A percentile compares a stretch with the other conserved stretches of the same genome.
phyloP scores from a whole-genome alignment of 148 eudicot species.

The Camellia japonica region DNA sequence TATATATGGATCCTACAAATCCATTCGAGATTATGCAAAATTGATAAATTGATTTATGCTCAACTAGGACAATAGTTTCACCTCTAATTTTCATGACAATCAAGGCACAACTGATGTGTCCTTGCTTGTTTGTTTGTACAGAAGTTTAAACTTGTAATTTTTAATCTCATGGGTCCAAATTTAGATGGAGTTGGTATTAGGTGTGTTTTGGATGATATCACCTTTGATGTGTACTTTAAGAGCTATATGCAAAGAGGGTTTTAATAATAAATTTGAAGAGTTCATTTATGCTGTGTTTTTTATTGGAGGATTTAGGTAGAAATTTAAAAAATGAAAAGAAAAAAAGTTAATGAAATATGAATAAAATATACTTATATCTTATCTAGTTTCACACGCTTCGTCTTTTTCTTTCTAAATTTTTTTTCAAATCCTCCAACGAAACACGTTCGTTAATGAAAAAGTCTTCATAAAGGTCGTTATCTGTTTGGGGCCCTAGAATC shows the following conservation, averaged over 20 bases:
- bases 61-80: neutral
- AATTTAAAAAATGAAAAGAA: no score
- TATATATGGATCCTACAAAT: no score
- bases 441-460: no score
- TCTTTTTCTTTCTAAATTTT: no score
- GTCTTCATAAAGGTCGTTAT: neutral
- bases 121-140: neutral
- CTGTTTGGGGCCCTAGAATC: slow-evolving; percentile 36
- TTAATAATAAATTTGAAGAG: neutral
- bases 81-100: neutral
- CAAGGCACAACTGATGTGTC: neutral
- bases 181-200: slow-evolving; percentile 36
- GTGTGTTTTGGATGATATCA: slow-evolving; percentile 17
- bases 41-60: no score
- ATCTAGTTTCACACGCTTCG: no score
- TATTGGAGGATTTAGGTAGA: no score
- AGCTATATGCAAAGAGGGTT: neutral
- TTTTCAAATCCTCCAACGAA: no score
- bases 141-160: neutral
- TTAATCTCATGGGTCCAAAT: neutral
- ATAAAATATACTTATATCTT: no score
- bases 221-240: neutral
- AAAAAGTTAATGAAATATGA: no score
- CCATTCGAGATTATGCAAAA: no score
- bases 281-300: no score